Percentiles rank a stretch among this genome's conserved stretches.
Conservation (phyloP, 208 protist species). For the Vickermania ingenoplastis region DNA sequence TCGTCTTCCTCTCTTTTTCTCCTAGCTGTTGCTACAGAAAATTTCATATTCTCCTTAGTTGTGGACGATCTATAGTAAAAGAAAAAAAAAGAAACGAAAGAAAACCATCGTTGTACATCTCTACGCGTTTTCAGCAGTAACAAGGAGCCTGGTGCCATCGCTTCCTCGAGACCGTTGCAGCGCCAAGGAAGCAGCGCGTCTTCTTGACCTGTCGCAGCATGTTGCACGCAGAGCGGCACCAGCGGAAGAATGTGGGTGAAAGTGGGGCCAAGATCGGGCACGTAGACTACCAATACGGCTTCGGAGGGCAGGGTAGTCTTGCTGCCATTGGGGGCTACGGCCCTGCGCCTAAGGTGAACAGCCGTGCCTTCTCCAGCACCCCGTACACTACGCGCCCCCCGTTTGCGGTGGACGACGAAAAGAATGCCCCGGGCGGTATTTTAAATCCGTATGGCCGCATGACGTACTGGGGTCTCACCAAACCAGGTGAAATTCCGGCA, state of each 20-base stretch:
- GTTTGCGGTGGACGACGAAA: constrained; percentile 11
- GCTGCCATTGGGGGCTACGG: background rate
- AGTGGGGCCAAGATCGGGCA: background rate
- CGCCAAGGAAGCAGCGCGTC: no score
- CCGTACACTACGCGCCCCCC: constrained; percentile 6
- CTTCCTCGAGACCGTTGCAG: no score
- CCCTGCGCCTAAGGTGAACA: background rate
- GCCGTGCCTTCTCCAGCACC: constrained; percentile 1
- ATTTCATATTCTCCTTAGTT: no score
- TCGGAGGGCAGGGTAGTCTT: background rate
- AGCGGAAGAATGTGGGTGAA: background rate
- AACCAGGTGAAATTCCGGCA: background rate
- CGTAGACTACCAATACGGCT: background rate
- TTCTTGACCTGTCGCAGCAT: no score
- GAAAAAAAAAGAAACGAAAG: no score
- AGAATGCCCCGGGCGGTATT: background rate
- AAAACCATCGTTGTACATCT: no score
- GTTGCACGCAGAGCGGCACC: background rate
- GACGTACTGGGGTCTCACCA: background rate
- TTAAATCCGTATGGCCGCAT: background rate
- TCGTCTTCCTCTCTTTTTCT: no score
- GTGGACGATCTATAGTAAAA: no score
- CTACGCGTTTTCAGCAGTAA: no score
- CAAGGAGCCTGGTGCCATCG: no score
- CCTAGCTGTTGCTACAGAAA: no score